Evolutionary conservation across 106 monocot species (phyloP), one percentile per base, ranked within the genome.

Genomic region (Triglochin maritima): DNA sequence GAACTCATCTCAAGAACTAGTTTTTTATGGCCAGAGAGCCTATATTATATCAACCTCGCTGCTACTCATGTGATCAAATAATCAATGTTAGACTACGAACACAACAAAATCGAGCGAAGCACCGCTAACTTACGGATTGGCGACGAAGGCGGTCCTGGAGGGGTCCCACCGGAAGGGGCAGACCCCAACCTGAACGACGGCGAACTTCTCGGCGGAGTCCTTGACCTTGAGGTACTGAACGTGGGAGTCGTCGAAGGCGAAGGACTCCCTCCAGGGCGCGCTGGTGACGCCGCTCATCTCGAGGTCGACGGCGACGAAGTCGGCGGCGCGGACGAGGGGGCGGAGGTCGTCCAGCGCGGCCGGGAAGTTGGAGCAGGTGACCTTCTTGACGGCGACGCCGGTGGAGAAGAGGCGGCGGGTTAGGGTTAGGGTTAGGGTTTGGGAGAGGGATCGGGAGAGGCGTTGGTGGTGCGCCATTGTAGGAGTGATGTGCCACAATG

Each of bases 201-300:
- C 86, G 65, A 98, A 98, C 76, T 80, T 86, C 70, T 84, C 73
- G 3, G 88, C 91, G 50, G 96, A 98, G 70, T 98, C 88, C 66
- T 81, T 85, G 7, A 98, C 61, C 82, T 98, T 98, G 64, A 86
- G 79, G 65, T 88, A 98, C 50, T 92, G 76, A 52, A 92, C 91
- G 48, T 92, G 88, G 45, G 86, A 62, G 59, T 88, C 78, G 73
- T 98, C 96, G 71, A 91, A 86, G 50, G 79, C 88, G 50, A 86
- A 91, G 14, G 79, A 61, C 48, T 91, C 84, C 57, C 91, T 69
- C 96, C 96, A 98, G 12, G 96, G 96, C 9, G 91, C 81, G 79
- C 88, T 92, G 56, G 86, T 75, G 45, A 98, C 78, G 29, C 96
- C 96, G 3, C 84, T 92, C 91, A 98, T 91, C 91, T 98, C 96